Conservation (phyloP, 495 filamentous ascomycete species). For the Patellaria atrata region DNA sequence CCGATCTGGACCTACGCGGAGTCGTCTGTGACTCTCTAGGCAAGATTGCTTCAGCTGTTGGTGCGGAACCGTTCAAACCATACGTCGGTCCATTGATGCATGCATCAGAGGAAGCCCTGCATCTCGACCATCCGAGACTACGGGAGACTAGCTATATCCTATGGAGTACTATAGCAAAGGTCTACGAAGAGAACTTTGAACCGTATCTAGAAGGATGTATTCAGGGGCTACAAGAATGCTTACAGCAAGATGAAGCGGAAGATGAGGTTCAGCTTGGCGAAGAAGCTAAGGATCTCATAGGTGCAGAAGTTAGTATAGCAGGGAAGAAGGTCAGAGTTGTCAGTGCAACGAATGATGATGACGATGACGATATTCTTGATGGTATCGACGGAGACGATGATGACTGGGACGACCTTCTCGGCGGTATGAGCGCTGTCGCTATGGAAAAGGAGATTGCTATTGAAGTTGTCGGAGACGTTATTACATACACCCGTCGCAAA, state of each 20-base stretch:
- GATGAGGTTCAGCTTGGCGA: constrained; percentile 66
- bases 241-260: constrained; percentile 82
- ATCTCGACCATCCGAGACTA: constrained; percentile 77
- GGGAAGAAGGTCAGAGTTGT: constrained; percentile 78
- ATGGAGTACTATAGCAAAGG: constrained; percentile 86
- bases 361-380: constrained; percentile 23
- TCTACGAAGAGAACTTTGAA: constrained; percentile 81
- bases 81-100: constrained; percentile 82
- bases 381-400: constrained; percentile 44
- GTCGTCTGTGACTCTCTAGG: constrained; percentile 84
- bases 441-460: constrained; percentile 96
- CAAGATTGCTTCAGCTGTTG: constrained; percentile 79
- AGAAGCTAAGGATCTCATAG: constrained; percentile 61
- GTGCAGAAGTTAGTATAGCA: constrained; percentile 58
- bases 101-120: constrained; percentile 79
- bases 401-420: constrained; percentile 72
- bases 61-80: constrained; percentile 69
- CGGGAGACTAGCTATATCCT: constrained; percentile 93
- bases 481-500: constrained; percentile 63
- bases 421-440: constrained; percentile 69
- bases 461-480: constrained; percentile 84
- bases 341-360: constrained; percentile 24
- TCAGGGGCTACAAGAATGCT: constrained; percentile 66
- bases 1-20: constrained; percentile 79
- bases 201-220: constrained; percentile 77